Percentiles rank a stretch among this genome's conserved stretches.
Conservation (phyloP, 2,329 filamentous ascomycete genomes). For the Colletotrichum salicis region DNA sequence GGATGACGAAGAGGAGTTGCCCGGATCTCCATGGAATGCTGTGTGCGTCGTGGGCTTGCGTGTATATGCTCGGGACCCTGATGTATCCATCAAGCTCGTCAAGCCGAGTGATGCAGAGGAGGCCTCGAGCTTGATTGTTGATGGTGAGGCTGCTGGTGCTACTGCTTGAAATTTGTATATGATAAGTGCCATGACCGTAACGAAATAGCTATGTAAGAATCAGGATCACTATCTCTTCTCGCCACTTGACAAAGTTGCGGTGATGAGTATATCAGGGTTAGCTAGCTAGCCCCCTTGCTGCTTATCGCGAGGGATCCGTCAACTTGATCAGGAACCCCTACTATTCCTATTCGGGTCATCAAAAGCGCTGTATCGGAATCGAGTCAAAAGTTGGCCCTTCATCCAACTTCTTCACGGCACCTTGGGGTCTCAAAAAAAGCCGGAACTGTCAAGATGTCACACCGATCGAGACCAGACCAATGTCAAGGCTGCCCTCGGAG, state of each 20-base stretch:
- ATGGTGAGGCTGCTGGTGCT: slow-evolving; percentile 43
- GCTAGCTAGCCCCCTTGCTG: too few relatives aligned
- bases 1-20: slow-evolving; percentile 33
- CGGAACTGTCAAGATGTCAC: background rate
- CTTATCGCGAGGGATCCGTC: background rate
- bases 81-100: slow-evolving; percentile 47
- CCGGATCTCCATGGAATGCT: slow-evolving; percentile 51
- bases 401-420: background rate
- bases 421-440: background rate
- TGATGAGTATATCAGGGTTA: too few relatives aligned
- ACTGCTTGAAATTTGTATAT: slow-evolving; percentile 38
- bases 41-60: slow-evolving; percentile 53
- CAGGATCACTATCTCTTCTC: background rate
- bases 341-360: background rate
- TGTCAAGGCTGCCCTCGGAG: background rate
- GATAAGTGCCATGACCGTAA: background rate
- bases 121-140: slow-evolving; percentile 41
- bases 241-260: accelerated
- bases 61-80: slow-evolving; percentile 50
- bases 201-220: background rate
- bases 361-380: background rate
- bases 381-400: background rate
- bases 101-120: slow-evolving; percentile 46
- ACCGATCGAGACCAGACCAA: background rate
- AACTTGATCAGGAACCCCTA: background rate